Base-by-base conservation (phyloP, 2,329 filamentous ascomycete genomes). In the Diaporthe citriasiana region DNA sequence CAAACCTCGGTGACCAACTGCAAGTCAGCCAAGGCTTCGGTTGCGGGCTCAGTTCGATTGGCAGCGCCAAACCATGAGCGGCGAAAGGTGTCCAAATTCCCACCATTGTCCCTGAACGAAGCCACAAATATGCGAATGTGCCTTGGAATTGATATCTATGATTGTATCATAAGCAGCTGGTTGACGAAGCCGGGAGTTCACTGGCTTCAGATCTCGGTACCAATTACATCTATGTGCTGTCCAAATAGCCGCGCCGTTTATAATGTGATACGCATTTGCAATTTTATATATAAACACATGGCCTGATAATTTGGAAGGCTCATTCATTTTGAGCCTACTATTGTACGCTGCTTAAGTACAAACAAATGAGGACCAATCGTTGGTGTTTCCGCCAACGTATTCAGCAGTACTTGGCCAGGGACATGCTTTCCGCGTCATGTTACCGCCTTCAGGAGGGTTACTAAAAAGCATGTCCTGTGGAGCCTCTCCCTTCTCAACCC, bases 391-490 rank as follows among this genome's bases (percentile, higher is more conserved):
- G 3, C 30, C 55, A 33, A 45, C 4, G 2, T 51, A 38, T 25
- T 59, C 42, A 4, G 53, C 51, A 30, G 55, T 60, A 33, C 56
- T 60, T 25, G 40, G 40, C 51, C 55, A 60, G 38, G 69, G 55
- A 22, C 69, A 71, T 10, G 27, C 42, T 9, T 71, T 71, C 53
- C 69, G 69, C 10, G 55, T 53, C 6, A 59, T n/a, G 5, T 71
- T 53, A 8, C 33, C n/a, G 6, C 69, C 69, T 60, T 59, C 45
- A 1, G 50, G 55, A 13, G 69, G 55, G 22, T 51, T 30, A 15
- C 55, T 60, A 4, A 63, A 63, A 4, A 71, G 56, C 70, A 71
- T 59, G 1, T 71, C 70, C 30, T 35, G 47, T 19, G 70, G 33
- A 6, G 27, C 45, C 5, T 63, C 35, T 1, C 56, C 45, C 3